Percentiles rank a stretch among this genome's conserved stretches.
phyloP scores from a whole-genome alignment of 1,139 yeast genomes.

The Pichia sp. region DNA sequence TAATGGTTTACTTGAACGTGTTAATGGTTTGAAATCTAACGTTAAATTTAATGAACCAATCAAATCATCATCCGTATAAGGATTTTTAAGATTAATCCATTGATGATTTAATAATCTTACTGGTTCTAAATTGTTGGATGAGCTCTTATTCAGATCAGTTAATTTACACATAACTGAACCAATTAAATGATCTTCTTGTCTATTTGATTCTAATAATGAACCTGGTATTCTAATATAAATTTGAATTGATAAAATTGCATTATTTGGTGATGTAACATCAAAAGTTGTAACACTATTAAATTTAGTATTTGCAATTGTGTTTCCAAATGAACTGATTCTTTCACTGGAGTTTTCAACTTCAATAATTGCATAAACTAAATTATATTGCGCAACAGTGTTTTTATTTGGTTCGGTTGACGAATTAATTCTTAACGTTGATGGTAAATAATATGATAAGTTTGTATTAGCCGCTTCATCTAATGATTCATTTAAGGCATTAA shows the following conservation, averaged over 20 bases:
- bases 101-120: slow-evolving; percentile 45
- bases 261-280: slow-evolving; percentile 66
- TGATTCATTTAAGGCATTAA: slow-evolving; percentile 34
- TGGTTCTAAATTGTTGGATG: slow-evolving; percentile 18
- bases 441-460: slow-evolving; percentile 44
- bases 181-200: slow-evolving; percentile 30
- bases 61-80: slow-evolving; percentile 31
- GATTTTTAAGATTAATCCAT: slow-evolving; percentile 32
- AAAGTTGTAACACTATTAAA: slow-evolving; percentile 90
- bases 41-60: slow-evolving; percentile 57
- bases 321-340: slow-evolving; percentile 33
- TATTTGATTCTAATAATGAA: slow-evolving; percentile 38
- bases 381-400: slow-evolving; percentile 40
- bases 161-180: slow-evolving; percentile 29
- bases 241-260: slow-evolving; percentile 50
- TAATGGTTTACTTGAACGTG: slow-evolving; percentile 52
- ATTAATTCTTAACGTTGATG: slow-evolving; percentile 55
- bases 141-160: slow-evolving; percentile 27
- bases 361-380: slow-evolving; percentile 49
- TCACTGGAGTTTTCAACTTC: slow-evolving; percentile 62
- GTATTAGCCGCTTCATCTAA: slow-evolving; percentile 25
- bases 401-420: slow-evolving; percentile 34
- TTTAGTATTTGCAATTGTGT: slow-evolving; percentile 44
- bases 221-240: slow-evolving; percentile 74
- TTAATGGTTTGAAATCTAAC: slow-evolving; percentile 66